Evolutionary conservation across 805 yeast species (phyloP).

Genomic region (Wickerhamiella azymoides): DNA sequence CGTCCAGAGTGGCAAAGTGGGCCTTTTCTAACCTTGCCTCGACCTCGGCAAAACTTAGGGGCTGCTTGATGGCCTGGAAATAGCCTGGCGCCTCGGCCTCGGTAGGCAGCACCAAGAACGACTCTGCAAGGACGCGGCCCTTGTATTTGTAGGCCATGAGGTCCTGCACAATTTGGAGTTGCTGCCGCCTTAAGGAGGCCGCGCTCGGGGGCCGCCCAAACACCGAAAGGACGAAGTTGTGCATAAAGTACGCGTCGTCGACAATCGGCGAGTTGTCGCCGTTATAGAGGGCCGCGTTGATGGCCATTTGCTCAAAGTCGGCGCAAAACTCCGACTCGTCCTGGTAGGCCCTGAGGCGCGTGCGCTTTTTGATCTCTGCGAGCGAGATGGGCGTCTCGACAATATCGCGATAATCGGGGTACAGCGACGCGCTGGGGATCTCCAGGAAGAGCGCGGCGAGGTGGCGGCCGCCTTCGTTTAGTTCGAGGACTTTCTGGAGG

Average conservation of each 20-base stretch:
- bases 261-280: conserved; percentile 55
- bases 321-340: conserved; percentile 31
- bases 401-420: conserved; percentile 66
- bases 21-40: conserved; percentile 38
- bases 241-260: conserved; percentile 44
- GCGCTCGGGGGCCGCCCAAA: conserved; percentile 25
- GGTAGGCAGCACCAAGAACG: conserved; percentile 65
- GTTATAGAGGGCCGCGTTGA: conserved; percentile 62
- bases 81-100: conserved; percentile 67
- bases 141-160: conserved; percentile 19
- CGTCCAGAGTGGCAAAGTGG: conserved; percentile 40
- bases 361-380: conserved; percentile 44
- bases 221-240: conserved; percentile 41
- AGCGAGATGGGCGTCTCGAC: conserved; percentile 56
- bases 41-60: conserved; percentile 58
- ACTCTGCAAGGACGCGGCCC: conserved; percentile 42
- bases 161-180: conserved; percentile 16
- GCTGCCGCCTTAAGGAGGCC: conserved; percentile 15
- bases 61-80: conserved; percentile 52
- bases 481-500: conserved; percentile 13
- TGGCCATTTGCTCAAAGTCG: conserved; percentile 54
- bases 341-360: conserved; percentile 28
- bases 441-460: conserved; percentile 43
- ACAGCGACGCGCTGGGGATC: conserved; percentile 58
- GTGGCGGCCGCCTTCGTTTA: conserved; percentile 16